Conservation (phyloP, 2,329 filamentous ascomycete genomes). For the Mycosphaerella sp. region DNA sequence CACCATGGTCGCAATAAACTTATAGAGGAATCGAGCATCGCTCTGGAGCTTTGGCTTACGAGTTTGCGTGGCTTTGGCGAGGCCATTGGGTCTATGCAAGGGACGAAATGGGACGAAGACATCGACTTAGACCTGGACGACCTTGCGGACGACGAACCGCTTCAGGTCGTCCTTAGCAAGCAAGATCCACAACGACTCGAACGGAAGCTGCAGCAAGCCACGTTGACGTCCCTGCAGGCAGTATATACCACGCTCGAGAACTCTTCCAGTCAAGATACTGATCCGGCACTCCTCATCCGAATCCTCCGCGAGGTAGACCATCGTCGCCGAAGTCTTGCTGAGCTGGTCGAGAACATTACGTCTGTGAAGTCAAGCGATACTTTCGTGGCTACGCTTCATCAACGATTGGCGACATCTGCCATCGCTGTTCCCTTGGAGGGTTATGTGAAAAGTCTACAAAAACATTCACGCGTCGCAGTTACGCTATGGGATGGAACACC, state of each 20-base stretch:
- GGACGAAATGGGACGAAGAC: constrained; percentile 70
- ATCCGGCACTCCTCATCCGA: constrained; percentile 57
- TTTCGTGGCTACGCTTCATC: constrained; percentile 60
- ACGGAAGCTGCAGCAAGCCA: constrained; percentile 19
- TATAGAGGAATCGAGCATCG: constrained; percentile 55
- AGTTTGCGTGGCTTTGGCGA: constrained; percentile 62
- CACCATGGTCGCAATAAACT: constrained; percentile 66
- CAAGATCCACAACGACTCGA: constrained; percentile 62
- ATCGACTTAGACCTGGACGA: constrained; percentile 66
- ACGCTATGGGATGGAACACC: constrained; percentile 76
- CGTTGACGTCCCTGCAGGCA: constrained; percentile 14
- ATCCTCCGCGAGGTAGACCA: constrained; percentile 67
- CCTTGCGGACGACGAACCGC: constrained; percentile 52
- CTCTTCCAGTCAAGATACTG: constrained; percentile 6
- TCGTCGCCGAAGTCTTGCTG: constrained; percentile 48
- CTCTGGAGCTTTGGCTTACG: constrained; percentile 68
- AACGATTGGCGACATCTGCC: constrained; percentile 52
- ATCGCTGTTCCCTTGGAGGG: constrained; percentile 27
- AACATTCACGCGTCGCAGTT: constrained; percentile 41
- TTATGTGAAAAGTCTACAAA: constrained; percentile 7
- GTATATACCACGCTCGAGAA: constrained; percentile 18
- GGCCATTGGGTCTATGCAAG: constrained; percentile 59
- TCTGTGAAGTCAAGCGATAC: constrained; percentile 31
- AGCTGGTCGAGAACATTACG: constrained; percentile 8
- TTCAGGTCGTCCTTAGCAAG: constrained; percentile 62